Evolutionary conservation across 371 early-diverging fungal genomes (phyloP).

Genomic region (Lichtheimia corymbifera): DNA sequence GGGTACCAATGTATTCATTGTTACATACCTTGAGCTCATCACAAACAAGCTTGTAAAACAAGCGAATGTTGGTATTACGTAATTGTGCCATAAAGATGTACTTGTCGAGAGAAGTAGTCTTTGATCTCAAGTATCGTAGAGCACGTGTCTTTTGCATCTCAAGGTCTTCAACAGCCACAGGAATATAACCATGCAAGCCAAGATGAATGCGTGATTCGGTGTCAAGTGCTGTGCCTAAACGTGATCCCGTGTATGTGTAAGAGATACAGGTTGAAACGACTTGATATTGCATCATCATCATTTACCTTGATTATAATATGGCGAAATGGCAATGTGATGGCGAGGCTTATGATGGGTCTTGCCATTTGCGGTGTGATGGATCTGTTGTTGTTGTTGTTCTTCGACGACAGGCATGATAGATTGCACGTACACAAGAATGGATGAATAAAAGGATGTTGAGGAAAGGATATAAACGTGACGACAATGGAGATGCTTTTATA

Average conservation of each 20-base stretch:
- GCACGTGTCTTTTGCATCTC: conserved; percentile 75
- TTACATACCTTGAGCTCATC: conserved; percentile 69
- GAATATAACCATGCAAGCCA: conserved; percentile 68
- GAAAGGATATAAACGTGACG: conserved; percentile 1
- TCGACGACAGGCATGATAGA: conserved; percentile 9
- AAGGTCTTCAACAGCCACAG: conserved; percentile 69
- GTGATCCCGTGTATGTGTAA: not conserved
- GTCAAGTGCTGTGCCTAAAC: conserved; percentile 18
- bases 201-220: conserved; percentile 20
- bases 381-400: conserved; percentile 7
- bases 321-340: conserved; percentile 16
- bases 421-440: not conserved
- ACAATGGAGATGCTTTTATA: too few relatives aligned
- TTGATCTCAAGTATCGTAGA: conserved; percentile 65
- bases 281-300: too few relatives aligned
- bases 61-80: conserved; percentile 72
- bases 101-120: conserved; percentile 69
- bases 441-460: conserved; percentile 4
- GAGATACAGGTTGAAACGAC: not conserved
- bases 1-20: not conserved
- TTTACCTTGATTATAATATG: conserved; percentile 28
- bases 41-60: conserved; percentile 79
- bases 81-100: conserved; percentile 82
- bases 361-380: not conserved
- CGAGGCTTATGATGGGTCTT: not conserved